A percentile compares a stretch with the other conserved stretches of the same genome.
phyloP scores from a whole-genome alignment of 2,329 filamentous ascomycete genomes.

The Penicillium sp. region DNA sequence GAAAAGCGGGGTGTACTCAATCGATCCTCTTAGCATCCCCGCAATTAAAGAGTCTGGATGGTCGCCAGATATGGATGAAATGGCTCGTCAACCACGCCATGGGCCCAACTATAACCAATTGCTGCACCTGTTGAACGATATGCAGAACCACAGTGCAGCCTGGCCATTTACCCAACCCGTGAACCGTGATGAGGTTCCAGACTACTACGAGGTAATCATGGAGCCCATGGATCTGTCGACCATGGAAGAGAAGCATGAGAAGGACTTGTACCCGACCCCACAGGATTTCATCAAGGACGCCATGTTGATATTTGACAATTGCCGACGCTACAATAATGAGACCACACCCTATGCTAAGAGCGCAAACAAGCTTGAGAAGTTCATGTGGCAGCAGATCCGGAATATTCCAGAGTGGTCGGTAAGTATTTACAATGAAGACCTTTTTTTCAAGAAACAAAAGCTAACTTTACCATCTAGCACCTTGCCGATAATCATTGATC shows the following conservation, averaged over 20 bases:
- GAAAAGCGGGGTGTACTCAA: conserved; percentile 70
- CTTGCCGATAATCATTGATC: conserved; percentile 40
- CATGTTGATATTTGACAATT: conserved; percentile 89
- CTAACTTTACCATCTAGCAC: conserved; percentile 33
- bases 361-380: conserved; percentile 89
- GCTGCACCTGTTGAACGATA: conserved; percentile 85
- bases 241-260: conserved; percentile 94
- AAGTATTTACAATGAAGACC: conserved; percentile 29
- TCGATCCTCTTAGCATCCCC: conserved; percentile 81
- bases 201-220: conserved; percentile 98
- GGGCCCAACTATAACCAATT: conserved; percentile 96
- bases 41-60: conserved; percentile 91
- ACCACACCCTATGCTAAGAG: conserved; percentile 93
- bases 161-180: conserved; percentile 96
- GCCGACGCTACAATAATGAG: conserved; percentile 93
- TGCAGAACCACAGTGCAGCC: conserved; percentile 88
- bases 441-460: conserved; percentile 3
- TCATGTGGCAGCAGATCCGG: conserved; percentile 91
- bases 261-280: conserved; percentile 84
- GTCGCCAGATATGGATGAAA: conserved; percentile 96
- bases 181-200: conserved; percentile 92
- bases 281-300: conserved; percentile 92
- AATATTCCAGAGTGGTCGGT: conserved; percentile 89
- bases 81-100: conserved; percentile 90
- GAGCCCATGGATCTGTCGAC: conserved; percentile 95